phyloP scores from a whole-genome alignment of 1,284 basidiomycete species.

The Limonomyces culmigenus region DNA sequence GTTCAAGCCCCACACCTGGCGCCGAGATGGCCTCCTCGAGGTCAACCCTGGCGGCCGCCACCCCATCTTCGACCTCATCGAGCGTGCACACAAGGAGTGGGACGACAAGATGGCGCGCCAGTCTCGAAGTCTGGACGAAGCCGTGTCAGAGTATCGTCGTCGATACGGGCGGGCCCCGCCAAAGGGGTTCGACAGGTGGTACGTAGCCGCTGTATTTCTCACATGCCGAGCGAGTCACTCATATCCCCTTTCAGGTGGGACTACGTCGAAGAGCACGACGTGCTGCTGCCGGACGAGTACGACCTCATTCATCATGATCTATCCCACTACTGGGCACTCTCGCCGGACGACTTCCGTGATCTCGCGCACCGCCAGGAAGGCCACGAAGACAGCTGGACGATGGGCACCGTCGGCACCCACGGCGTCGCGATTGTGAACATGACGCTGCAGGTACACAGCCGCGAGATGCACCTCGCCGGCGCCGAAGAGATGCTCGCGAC shows the following conservation, averaged over 20 bases:
- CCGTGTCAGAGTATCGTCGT: slow-evolving; percentile 36
- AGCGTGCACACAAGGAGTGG: slow-evolving; percentile 29
- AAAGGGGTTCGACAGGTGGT: slow-evolving; percentile 33
- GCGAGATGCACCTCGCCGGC: slow-evolving; percentile 12
- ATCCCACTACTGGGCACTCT: slow-evolving; percentile 36
- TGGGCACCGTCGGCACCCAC: slow-evolving; percentile 15
- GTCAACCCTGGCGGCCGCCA: slow-evolving; percentile 19
- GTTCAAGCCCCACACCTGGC: too few relatives aligned
- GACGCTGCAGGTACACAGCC: slow-evolving; percentile 11
- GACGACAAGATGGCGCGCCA: slow-evolving; percentile 29
- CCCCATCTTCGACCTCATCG: slow-evolving; percentile 36
- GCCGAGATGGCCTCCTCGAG: slow-evolving; percentile 13
- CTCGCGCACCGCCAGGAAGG: slow-evolving; percentile 15
- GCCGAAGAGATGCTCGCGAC: slow-evolving; percentile 14
- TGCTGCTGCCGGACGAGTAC: slow-evolving; percentile 43
- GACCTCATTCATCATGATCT: slow-evolving; percentile 35
- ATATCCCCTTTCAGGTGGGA: slow-evolving; percentile 18
- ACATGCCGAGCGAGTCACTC: not conserved
- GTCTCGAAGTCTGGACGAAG: slow-evolving; percentile 32
- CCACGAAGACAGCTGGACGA: slow-evolving; percentile 18
- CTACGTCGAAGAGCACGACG: slow-evolving; percentile 32
- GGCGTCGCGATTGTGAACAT: slow-evolving; percentile 18
- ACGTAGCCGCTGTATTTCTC: not conserved
- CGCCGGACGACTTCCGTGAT: slow-evolving; percentile 25
- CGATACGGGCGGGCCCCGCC: slow-evolving; percentile 30